A percentile compares a stretch with the other conserved stretches of the same genome.
These are phyloP conservation scores for Eremothecium gossypii DNA, from an alignment of 1,139 yeast species.

Conservation along the genomic window DNA sequence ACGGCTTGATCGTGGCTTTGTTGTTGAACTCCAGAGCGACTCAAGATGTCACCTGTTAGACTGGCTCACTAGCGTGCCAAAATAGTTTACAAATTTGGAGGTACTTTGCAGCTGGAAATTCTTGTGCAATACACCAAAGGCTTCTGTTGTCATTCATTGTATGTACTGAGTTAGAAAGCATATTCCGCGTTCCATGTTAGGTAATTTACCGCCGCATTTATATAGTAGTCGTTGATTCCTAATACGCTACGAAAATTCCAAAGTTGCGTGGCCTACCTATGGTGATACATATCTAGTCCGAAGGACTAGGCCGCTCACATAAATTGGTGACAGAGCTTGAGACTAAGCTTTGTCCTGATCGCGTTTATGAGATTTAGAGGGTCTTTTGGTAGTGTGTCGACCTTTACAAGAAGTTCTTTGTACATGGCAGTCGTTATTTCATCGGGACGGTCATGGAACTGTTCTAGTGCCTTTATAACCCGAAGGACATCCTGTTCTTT, in stretches of 20 bases:
- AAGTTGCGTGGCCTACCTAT: neutral
- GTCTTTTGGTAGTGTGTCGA: slow-evolving; percentile 13
- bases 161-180: no score
- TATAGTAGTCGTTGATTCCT: no score
- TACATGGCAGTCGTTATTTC: slow-evolving; percentile 9
- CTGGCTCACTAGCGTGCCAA: neutral
- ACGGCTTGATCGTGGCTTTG: slow-evolving; percentile 95
- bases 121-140: no score
- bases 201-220: no score
- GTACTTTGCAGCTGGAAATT: neutral
- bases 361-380: slow-evolving; percentile 12
- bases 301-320: slow-evolving; percentile 13
- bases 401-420: slow-evolving; percentile 8
- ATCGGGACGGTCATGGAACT: slow-evolving; percentile 2
- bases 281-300: neutral
- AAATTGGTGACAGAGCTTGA: slow-evolving; percentile 26
- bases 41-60: slow-evolving; percentile 76
- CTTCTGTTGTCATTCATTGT: no score
- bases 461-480: slow-evolving; percentile 20
- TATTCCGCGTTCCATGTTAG: no score
- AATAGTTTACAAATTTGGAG: neutral
- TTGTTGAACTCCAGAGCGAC: slow-evolving; percentile 95
- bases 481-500: slow-evolving; percentile 17
- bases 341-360: slow-evolving; percentile 20
- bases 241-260: neutral